Evolutionary conservation across 305 asterid species (phyloP).

Genomic region (Salvia sclarea): DNA sequence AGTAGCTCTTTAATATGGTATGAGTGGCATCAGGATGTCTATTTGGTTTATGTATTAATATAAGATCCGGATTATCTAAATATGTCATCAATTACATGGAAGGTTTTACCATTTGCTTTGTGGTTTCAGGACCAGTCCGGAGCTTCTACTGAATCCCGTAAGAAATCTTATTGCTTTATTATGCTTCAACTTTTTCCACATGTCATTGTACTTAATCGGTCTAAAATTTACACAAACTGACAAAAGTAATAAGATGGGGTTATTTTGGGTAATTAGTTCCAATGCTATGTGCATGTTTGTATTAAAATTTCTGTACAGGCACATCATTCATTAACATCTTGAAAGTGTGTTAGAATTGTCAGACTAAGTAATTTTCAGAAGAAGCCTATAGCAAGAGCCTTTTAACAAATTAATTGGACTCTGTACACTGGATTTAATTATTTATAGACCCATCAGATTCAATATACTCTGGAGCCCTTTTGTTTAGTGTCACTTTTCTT

Average conservation of each 20-base stretch:
- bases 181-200: constrained; percentile 28
- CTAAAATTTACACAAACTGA: not conserved
- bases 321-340: not conserved
- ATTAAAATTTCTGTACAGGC: not conserved
- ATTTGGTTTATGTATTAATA: constrained; percentile 25
- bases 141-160: constrained; percentile 94
- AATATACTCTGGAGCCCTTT: not conserved
- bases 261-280: not conserved
- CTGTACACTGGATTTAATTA: constrained; percentile 4
- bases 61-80: constrained; percentile 13
- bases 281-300: not conserved
- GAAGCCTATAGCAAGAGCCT: not conserved
- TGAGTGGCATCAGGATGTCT: not conserved
- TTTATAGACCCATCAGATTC: constrained; percentile 2
- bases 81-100: not conserved
- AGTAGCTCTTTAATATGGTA: constrained; percentile 18
- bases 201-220: not conserved
- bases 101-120: constrained; percentile 29
- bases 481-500: not conserved
- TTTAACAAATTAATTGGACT: not conserved
- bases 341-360: not conserved
- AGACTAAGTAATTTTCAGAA: constrained; percentile 10
- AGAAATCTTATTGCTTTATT: constrained; percentile 40
- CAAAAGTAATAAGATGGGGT: not conserved
- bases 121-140: constrained; percentile 91